Evolutionary conservation across 2,329 filamentous ascomycete genomes (phyloP).

Genomic region (Tolypocladium tundrense): DNA sequence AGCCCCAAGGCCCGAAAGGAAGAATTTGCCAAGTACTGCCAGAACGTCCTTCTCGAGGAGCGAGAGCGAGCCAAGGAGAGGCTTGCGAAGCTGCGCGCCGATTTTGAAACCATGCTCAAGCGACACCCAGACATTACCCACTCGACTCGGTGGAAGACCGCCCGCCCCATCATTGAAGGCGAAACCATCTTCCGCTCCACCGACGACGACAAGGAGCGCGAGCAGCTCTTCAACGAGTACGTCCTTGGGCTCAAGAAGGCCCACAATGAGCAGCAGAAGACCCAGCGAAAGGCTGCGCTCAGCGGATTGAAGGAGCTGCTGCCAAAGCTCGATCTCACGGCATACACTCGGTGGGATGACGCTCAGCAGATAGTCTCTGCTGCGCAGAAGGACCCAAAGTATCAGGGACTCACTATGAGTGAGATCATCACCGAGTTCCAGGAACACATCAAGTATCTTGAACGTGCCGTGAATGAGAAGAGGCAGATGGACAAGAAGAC

Average conservation of each 20-base stretch:
- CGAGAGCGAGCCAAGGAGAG: constrained; percentile 92
- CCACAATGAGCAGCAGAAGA: constrained; percentile 65
- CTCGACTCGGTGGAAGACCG: constrained; percentile 95
- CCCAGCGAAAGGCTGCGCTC: constrained; percentile 68
- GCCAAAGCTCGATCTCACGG: constrained; percentile 71
- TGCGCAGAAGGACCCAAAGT: constrained; percentile 70
- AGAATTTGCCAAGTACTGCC: constrained; percentile 90
- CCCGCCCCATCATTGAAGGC: constrained; percentile 83
- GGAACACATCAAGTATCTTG: constrained; percentile 85
- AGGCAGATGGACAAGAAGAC: constrained; percentile 79
- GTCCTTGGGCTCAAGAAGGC: constrained; percentile 72
- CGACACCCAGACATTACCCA: constrained; percentile 95
- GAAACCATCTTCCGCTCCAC: constrained; percentile 94
- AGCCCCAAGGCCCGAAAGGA: constrained; percentile 83
- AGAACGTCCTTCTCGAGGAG: constrained; percentile 83
- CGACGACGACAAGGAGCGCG: constrained; percentile 75
- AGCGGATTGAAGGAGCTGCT: constrained; percentile 72
- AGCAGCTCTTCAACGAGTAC: constrained; percentile 90
- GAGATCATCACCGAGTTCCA: constrained; percentile 91
- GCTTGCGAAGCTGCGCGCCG: constrained; percentile 78
- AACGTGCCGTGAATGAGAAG: constrained; percentile 83
- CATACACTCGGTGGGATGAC: constrained; percentile 90
- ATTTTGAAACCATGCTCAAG: constrained; percentile 93
- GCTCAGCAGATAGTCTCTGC: constrained; percentile 74
- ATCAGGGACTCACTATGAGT: constrained; percentile 73